These are phyloP conservation scores for Lecanicillium sp. DNA, from an alignment of 2,329 filamentous ascomycete genomes.

Conservation along the genomic window DNA sequence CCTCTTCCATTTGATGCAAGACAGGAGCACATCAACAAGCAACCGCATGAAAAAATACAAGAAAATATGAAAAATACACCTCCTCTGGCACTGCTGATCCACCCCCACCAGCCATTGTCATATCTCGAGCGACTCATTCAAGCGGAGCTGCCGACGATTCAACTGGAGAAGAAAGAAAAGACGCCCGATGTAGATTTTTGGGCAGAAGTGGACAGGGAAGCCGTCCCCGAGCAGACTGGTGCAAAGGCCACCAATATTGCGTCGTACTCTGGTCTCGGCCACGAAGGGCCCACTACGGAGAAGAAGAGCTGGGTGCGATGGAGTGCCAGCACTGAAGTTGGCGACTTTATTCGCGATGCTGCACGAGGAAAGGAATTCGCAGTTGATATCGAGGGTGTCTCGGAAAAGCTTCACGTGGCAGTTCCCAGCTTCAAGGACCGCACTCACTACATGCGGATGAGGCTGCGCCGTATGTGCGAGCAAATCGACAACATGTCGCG, in stretches of 20 bases:
- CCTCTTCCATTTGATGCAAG: slow-evolving; percentile 51
- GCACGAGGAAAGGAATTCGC: slow-evolving; percentile 79
- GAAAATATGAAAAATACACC: slow-evolving; percentile 49
- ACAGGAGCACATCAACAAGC: slow-evolving; percentile 35
- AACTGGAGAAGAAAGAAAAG: slow-evolving; percentile 59
- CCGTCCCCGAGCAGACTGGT: slow-evolving; percentile 29
- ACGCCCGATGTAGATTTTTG: slow-evolving; percentile 72
- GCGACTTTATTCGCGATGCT: slow-evolving; percentile 89
- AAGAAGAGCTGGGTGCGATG: slow-evolving; percentile 68
- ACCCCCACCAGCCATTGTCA: slow-evolving; percentile 84
- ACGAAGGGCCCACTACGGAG: slow-evolving; percentile 43
- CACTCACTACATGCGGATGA: slow-evolving; percentile 80
- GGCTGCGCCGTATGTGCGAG: slow-evolving; percentile 64
- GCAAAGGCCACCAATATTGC: slow-evolving; percentile 47
- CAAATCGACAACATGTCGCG: slow-evolving; percentile 63
- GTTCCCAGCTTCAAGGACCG: slow-evolving; percentile 85
- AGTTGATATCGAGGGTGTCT: slow-evolving; percentile 68
- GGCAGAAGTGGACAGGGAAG: slow-evolving; percentile 65
- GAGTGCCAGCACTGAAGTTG: slow-evolving; percentile 83
- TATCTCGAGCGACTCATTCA: slow-evolving; percentile 88
- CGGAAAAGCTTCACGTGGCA: slow-evolving; percentile 62
- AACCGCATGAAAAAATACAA: slow-evolving; percentile 29
- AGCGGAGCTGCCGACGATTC: slow-evolving; percentile 69
- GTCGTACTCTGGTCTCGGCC: slow-evolving; percentile 64
- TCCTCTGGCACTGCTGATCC: slow-evolving; percentile 76